Evolutionary conservation across 257 asterid genomes (phyloP).

Genomic region (Asclepias syriaca): DNA sequence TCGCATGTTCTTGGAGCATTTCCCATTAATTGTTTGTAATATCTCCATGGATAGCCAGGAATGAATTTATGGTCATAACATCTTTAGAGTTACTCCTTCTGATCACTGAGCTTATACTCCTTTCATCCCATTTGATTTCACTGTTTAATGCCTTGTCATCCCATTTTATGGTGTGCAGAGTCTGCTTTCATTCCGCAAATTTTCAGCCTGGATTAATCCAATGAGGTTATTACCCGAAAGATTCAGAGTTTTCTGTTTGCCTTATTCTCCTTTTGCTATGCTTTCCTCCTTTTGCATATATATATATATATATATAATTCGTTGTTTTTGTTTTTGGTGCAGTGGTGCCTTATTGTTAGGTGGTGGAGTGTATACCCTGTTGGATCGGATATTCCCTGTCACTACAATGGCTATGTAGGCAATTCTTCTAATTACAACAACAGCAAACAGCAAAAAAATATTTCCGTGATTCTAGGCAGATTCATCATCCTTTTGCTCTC

Average conservation of each 20-base stretch:
- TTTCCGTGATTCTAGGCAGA: not conserved
- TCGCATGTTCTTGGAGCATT: not conserved
- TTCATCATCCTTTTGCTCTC: not conserved
- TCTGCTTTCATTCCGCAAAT: conserved; percentile 88
- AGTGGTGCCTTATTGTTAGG: conserved; percentile 92
- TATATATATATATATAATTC: not conserved
- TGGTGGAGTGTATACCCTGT: conserved; percentile 74
- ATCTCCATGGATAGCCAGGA: not conserved
- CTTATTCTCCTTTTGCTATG: not conserved
- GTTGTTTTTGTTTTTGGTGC: not conserved
- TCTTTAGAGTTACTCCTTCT: too few species aligned
- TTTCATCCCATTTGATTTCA: not conserved
- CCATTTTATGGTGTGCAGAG: conserved; percentile 44
- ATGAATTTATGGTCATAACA: not conserved
- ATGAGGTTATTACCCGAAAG: conserved; percentile 38
- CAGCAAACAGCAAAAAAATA: not conserved
- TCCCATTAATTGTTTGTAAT: not conserved
- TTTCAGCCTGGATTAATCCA: conserved; percentile 96
- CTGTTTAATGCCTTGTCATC: not conserved
- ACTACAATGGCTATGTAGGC: conserved; percentile 70
- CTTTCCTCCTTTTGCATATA: not conserved
- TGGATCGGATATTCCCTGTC: conserved; percentile 70
- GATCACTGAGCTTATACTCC: too few species aligned
- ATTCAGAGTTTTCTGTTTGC: not conserved
- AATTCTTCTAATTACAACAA: conserved; percentile 1